Evolutionary conservation across 225 moss, liverwort and hornwort genomes (phyloP).

Genomic region (Lunularia cruciata): DNA sequence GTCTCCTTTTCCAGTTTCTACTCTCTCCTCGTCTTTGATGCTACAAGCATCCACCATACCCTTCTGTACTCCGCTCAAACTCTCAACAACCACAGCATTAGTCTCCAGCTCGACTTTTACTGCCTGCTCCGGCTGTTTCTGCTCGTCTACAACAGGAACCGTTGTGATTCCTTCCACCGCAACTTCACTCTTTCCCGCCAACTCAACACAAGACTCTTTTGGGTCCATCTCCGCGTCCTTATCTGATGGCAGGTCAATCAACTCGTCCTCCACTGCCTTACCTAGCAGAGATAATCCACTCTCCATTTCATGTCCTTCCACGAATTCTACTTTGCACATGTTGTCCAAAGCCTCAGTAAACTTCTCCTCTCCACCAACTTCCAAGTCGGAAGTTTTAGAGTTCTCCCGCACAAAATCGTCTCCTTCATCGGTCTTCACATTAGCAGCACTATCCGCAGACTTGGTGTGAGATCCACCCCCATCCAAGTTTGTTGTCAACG

Average conservation of each 20-base stretch:
- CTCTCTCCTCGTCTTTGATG: constrained; percentile 35
- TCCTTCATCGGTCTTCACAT: constrained; percentile 28
- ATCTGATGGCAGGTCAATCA: constrained; percentile 7
- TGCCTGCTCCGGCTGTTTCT: constrained; percentile 27
- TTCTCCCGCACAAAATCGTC: constrained; percentile 17
- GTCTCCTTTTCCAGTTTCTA: constrained; percentile 29
- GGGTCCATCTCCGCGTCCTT: constrained; percentile 19
- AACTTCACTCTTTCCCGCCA: background rate
- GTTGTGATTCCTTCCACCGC: background rate
- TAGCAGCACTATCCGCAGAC: constrained; percentile 31
- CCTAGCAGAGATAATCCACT: constrained; percentile 39
- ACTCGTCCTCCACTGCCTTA: constrained; percentile 32
- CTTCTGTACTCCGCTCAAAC: constrained; percentile 18
- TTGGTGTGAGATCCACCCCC: constrained; percentile 41
- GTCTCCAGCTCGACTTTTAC: constrained; percentile 34
- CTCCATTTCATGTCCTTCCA: constrained; percentile 30
- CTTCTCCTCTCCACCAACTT: constrained; percentile 28
- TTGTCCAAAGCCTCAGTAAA: constrained; percentile 16
- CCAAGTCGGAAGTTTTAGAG: constrained; percentile 28
- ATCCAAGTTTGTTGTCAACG: constrained; percentile 30
- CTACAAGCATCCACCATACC: constrained; percentile 15
- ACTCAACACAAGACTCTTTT: constrained; percentile 30
- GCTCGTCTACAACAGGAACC: background rate
- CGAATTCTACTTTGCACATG: constrained; percentile 23
- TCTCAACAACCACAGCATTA: constrained; percentile 18